Evolutionary conservation across 495 filamentous ascomycete species (phyloP), one percentile per base, ranked within the genome.

Genomic region (Talaromyces thailandensis): DNA sequence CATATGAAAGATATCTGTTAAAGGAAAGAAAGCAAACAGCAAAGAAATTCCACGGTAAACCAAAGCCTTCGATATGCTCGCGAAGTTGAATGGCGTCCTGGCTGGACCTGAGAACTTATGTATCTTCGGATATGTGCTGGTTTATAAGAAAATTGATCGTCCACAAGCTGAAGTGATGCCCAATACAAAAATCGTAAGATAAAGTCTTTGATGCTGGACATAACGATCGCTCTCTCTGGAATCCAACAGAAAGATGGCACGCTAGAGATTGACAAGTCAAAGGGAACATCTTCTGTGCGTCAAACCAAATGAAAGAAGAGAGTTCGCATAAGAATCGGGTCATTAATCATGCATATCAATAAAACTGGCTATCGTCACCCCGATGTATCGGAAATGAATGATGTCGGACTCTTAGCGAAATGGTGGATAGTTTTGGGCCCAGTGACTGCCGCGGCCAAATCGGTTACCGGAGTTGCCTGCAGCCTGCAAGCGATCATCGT

Each of bases 401-500:
- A 8, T 18, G 26, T 14, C 32, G 31, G 32, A 35, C 12, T 40
- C 62, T 73, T 63, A 80, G 65, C 73, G 76, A 61, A 73, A 75
- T 23, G 71, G 69, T 4, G 73, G 65, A 64, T 78, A 77, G 55
- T 60, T 67, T 11, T 75, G 62, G 24, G 66, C 69, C 77, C 77
- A 80, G 55, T 77, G 74, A 58, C 63, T 69, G 53, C 70, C 72
- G 16, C 76, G 76, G 57, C 40, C 63, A 51, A 75, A 76, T 25
- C 78, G 73, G 21, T 67, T 67, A 37, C 69, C 65, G 52, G 71
- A 66, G 29, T 69, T 69, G 29, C 64, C 67, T 14, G 67, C 53
- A 16, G 69, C 59, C 23, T 70, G 66, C 43, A 74, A 74, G 52
- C 76, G 67, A n/a, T 80, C 76, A 16, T 78, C 76, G 48, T 71